A percentile compares a stretch with the other conserved stretches of the same genome.
Conservation (phyloP, 2,329 filamentous ascomycete genomes). For the Sclerotinia sclerotiorum region DNA sequence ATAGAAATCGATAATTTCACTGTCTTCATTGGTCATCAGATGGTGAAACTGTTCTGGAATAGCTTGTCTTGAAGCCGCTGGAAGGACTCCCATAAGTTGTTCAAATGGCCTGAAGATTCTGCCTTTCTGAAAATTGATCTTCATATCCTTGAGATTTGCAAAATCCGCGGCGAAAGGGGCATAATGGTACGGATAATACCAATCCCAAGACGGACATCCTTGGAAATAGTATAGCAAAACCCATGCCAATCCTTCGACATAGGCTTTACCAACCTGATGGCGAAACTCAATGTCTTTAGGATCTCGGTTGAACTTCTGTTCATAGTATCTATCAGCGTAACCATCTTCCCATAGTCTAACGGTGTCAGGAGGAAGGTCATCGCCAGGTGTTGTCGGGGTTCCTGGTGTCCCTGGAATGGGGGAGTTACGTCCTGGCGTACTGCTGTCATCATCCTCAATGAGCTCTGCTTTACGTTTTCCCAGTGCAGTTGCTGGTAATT, state of each 20-base stretch:
- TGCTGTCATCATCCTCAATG: constrained; percentile 59
- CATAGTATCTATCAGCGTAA: constrained; percentile 93
- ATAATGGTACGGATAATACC: constrained; percentile 99
- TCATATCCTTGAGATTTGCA: constrained; percentile 74
- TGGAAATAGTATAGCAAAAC: constrained; percentile 97
- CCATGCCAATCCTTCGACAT: constrained; percentile 93
- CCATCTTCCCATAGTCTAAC: constrained; percentile 93
- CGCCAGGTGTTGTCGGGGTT: constrained; percentile 45
- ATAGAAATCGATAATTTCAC: constrained; percentile 96
- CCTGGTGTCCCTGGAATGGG: constrained; percentile 51
- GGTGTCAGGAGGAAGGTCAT: constrained; percentile 71
- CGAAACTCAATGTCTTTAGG: constrained; percentile 82
- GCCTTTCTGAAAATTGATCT: constrained; percentile 80
- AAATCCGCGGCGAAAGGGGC: constrained; percentile 97
- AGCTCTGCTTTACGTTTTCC: constrained; percentile 77
- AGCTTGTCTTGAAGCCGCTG: constrained; percentile 87
- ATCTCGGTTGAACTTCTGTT: constrained; percentile 89
- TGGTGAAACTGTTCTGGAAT: constrained; percentile 85
- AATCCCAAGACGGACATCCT: constrained; percentile 97
- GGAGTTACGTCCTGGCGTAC: constrained; percentile 60
- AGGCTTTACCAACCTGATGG: constrained; percentile 83
- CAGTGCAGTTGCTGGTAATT: constrained; percentile 51
- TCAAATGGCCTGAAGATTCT: constrained; percentile 88
- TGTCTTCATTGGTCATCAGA: constrained; percentile 84
- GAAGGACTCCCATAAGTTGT: constrained; percentile 96